A percentile compares a stretch with the other conserved stretches of the same genome.
These are phyloP conservation scores for Colletotrichum sp. DNA, from an alignment of 2,329 filamentous ascomycete species.

Conservation along the genomic window DNA sequence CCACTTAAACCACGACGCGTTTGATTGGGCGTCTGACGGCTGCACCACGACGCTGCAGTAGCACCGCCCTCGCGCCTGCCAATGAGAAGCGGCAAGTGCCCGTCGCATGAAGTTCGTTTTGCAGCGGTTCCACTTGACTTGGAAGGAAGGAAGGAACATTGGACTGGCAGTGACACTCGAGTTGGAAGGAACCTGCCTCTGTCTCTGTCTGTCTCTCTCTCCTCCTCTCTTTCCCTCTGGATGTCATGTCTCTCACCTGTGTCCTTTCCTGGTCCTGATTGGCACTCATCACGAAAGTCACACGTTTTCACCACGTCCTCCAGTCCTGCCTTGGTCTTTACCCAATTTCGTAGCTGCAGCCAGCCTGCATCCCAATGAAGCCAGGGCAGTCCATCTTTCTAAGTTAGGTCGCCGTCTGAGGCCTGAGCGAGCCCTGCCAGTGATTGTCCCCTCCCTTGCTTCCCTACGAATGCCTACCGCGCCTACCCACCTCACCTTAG, in stretches of 20 bases:
- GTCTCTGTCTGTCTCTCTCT: background rate
- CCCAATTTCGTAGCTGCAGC: conserved; percentile 3
- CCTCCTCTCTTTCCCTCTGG: background rate
- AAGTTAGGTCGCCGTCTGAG: background rate
- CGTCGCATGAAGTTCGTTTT: conserved; percentile 5
- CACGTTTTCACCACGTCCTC: conserved; percentile 15
- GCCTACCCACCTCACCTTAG: background rate
- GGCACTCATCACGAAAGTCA: conserved; percentile 1
- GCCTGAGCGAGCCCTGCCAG: background rate
- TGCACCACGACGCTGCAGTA: conserved; percentile 9
- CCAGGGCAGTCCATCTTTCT: background rate
- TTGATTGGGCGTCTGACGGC: background rate
- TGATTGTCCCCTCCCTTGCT: background rate
- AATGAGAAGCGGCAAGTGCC: background rate
- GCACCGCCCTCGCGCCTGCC: background rate
- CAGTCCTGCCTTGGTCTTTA: background rate
- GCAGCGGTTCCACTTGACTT: background rate
- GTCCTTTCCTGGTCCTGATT: background rate
- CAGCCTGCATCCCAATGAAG: background rate
- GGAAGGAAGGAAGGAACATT: background rate
- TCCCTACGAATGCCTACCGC: background rate
- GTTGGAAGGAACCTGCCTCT: background rate
- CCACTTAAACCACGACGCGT: background rate
- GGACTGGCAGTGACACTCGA: background rate
- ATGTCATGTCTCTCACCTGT: background rate